Conservation (phyloP, 2,329 filamentous ascomycete genomes). For the Lasiodiplodia hormozganensis region DNA sequence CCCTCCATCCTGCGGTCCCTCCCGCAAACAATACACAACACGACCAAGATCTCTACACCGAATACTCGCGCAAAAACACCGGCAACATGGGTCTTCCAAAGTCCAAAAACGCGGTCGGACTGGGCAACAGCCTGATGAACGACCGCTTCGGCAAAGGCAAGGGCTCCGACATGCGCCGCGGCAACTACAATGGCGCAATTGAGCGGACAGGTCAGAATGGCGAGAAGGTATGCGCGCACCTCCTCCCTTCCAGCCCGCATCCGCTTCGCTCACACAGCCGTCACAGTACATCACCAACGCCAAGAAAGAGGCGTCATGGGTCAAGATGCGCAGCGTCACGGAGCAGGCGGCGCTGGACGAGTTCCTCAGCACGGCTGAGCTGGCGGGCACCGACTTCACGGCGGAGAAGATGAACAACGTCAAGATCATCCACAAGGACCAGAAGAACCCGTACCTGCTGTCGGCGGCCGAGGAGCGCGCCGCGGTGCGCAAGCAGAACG, state of each 20-base stretch:
- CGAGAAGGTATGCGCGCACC: conserved; percentile 63
- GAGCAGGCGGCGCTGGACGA: conserved; percentile 97
- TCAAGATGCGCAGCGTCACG: conserved; percentile 99
- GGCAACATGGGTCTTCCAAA: conserved; percentile 78
- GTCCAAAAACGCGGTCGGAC: conserved; percentile 91
- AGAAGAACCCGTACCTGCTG: conserved; percentile 92
- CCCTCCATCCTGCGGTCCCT: conserved; percentile 29
- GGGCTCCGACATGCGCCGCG: conserved; percentile 79
- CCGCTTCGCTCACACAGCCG: conserved; percentile 38
- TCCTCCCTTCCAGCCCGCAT: background rate
- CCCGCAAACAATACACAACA: conserved; percentile 33
- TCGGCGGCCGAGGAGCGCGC: conserved; percentile 83
- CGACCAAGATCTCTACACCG: conserved; percentile 25
- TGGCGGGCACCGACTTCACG: conserved; percentile 98
- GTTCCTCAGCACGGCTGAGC: conserved; percentile 91
- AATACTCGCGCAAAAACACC: conserved; percentile 24
- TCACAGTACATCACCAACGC: conserved; percentile 88
- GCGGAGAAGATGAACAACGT: conserved; percentile 99
- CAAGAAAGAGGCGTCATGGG: conserved; percentile 90
- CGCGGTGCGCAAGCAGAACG: conserved; percentile 79
- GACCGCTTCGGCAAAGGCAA: conserved; percentile 96
- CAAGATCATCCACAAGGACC: conserved; percentile 97
- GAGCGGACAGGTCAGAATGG: conserved; percentile 76
- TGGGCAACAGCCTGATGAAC: conserved; percentile 98
- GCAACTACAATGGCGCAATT: conserved; percentile 67